A percentile compares a stretch with the other conserved stretches of the same genome.
phyloP scores from a whole-genome alignment of 257 asterid species.

The Solanum virginianum region DNA sequence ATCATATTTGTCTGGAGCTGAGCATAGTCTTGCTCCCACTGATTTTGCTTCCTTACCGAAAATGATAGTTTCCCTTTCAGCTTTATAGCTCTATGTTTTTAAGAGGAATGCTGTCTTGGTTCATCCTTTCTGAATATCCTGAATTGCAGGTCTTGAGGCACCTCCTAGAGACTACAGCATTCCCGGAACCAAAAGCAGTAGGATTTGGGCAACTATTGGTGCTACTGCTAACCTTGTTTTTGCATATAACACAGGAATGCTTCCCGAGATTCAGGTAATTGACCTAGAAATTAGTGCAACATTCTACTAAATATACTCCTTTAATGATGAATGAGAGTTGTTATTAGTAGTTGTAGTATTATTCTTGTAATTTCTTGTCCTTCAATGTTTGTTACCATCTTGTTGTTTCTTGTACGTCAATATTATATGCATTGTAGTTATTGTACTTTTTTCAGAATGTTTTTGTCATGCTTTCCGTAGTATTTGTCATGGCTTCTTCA shows the following conservation, averaged over 20 bases:
- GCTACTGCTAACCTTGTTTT: slow-evolving; percentile 82
- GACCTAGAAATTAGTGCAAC: background rate
- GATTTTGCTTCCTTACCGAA: background rate
- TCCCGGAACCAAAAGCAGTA: slow-evolving; percentile 36
- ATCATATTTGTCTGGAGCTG: background rate
- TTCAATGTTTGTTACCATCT: too few species aligned
- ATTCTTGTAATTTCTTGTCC: too few species aligned
- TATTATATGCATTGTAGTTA: too few species aligned
- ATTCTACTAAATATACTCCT: background rate
- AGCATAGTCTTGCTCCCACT: background rate
- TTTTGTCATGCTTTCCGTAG: too few species aligned
- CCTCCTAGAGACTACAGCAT: slow-evolving; percentile 53
- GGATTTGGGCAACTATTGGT: slow-evolving; percentile 59
- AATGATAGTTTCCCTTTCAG: background rate
- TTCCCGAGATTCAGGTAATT: slow-evolving; percentile 82
- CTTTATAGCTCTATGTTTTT: background rate
- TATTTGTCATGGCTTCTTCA: too few species aligned
- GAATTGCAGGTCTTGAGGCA: slow-evolving; percentile 20
- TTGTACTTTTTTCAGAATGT: too few species aligned
- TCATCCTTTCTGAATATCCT: background rate
- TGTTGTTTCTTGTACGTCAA: too few species aligned
- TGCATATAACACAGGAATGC: slow-evolving; percentile 94
- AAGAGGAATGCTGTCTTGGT: background rate
- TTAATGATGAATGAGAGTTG: background rate
- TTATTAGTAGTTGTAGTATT: too few species aligned